Percentiles rank a stretch among this genome's conserved stretches.
Conservation (phyloP, 2,329 filamentous ascomycete species). For the Trichoderma sp. region DNA sequence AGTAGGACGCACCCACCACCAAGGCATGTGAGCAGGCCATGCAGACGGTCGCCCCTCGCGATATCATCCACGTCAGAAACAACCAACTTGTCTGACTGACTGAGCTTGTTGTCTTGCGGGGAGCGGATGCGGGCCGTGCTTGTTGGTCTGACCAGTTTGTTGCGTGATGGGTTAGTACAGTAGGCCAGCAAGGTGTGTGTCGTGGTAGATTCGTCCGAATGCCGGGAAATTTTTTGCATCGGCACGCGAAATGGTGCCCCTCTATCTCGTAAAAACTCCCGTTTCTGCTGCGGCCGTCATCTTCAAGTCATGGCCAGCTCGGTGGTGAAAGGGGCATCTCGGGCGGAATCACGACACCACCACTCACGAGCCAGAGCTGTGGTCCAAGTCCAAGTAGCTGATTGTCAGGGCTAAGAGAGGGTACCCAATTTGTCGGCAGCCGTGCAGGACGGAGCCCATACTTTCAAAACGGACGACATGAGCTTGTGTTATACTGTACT, state of each 20-base stretch:
- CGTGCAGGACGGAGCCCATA: not conserved
- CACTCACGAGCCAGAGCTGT: not conserved
- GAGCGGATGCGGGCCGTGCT: conserved; percentile 11
- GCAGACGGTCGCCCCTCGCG: not conserved
- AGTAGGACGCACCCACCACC: not conserved
- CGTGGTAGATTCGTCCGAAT: conserved; percentile 14
- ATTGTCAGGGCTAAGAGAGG: conserved; percentile 13
- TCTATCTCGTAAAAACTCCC: not conserved
- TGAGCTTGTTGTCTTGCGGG: not conserved
- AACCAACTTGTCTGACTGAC: not conserved
- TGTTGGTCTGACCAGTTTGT: conserved; percentile 9
- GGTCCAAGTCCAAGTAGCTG: not conserved
- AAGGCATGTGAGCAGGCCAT: conserved; percentile 12
- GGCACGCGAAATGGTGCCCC: conserved; percentile 7
- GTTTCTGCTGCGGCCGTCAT: not conserved
- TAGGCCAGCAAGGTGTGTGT: conserved; percentile 8
- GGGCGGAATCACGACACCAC: not conserved
- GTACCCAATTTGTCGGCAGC: conserved; percentile 15
- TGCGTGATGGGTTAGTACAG: conserved; percentile 10
- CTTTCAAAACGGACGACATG: not conserved
- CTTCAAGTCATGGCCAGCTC: not conserved
- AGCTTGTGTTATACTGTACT: no score
- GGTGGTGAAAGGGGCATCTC: not conserved
- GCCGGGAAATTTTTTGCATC: conserved; percentile 17
- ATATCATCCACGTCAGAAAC: not conserved